Conservation (phyloP, 441 rosid genomes). For the Gossypium schwendimanii region DNA sequence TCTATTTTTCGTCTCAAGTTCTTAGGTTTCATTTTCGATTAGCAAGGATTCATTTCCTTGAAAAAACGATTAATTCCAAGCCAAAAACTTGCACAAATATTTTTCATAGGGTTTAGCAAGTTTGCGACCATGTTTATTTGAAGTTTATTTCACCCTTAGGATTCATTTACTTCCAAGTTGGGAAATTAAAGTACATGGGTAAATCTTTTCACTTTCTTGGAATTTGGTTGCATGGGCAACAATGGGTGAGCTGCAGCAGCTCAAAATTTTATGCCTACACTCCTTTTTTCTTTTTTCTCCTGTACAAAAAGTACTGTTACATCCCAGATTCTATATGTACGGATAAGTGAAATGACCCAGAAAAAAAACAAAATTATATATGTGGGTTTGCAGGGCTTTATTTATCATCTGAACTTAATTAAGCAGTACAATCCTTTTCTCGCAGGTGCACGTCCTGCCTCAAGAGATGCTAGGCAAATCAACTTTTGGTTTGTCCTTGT, state of each 20-base stretch:
- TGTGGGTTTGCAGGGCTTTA: conserved; percentile 1
- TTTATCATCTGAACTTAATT: background rate
- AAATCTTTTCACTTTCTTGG: no score
- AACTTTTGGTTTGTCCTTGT: conserved; percentile 65
- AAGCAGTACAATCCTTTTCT: no score
- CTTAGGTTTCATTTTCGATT: background rate
- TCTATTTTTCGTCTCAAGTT: background rate
- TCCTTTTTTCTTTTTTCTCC: background rate
- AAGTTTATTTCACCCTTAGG: no score
- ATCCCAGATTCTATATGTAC: conserved; percentile 14
- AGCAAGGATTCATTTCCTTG: no score
- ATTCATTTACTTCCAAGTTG: no score
- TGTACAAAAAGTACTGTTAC: background rate
- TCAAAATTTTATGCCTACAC: conserved; percentile 9
- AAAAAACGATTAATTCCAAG: no score
- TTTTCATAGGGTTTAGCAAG: no score
- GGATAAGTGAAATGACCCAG: background rate
- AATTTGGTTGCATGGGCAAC: no score
- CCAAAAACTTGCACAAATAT: no score
- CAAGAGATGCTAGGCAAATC: conserved; percentile 74
- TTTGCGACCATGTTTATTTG: no score
- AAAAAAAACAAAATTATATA: background rate
- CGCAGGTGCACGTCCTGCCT: conserved; percentile 80
- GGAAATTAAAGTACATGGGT: no score
- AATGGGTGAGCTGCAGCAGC: background rate